Evolutionary conservation across 257 asterid species (phyloP).

Genomic region (Ajuga chamaepitys): DNA sequence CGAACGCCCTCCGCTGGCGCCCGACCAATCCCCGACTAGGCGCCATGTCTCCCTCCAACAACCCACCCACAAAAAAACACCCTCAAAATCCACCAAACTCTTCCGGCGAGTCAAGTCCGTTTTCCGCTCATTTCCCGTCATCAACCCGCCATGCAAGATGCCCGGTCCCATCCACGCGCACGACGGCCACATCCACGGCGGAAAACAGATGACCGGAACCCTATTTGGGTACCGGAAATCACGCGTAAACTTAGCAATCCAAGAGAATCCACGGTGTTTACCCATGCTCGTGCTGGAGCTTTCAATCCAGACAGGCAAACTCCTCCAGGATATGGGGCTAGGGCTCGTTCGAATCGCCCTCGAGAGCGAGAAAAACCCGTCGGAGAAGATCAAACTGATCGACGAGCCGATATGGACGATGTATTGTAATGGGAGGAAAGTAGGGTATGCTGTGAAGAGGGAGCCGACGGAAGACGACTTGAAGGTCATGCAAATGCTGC

Average conservation of each 20-base stretch:
- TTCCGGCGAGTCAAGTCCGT: slow-evolving; percentile 61
- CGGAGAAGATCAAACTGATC: slow-evolving; percentile 54
- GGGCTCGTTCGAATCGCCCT: slow-evolving; percentile 80
- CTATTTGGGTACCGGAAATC: slow-evolving; percentile 67
- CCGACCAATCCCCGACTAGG: slow-evolving; percentile 31
- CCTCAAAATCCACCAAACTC: slow-evolving; percentile 45
- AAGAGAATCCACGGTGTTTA: slow-evolving; percentile 62
- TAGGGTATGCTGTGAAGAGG: slow-evolving; percentile 72
- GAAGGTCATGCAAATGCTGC: slow-evolving; percentile 59
- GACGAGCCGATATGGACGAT: slow-evolving; percentile 90
- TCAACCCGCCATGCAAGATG: slow-evolving; percentile 81
- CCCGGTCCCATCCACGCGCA: slow-evolving; percentile 46
- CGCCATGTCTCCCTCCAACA: slow-evolving; percentile 36
- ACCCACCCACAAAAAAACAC: slow-evolving; percentile 36
- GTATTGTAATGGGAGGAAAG: slow-evolving; percentile 71
- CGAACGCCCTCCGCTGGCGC: slow-evolving; percentile 37
- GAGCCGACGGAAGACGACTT: slow-evolving; percentile 70
- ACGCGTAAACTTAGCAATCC: slow-evolving; percentile 63
- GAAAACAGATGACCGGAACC: slow-evolving; percentile 81
- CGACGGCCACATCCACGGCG: slow-evolving; percentile 67
- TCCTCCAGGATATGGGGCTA: slow-evolving; percentile 82
- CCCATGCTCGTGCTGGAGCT: slow-evolving; percentile 74
- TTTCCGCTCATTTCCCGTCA: slow-evolving; percentile 76
- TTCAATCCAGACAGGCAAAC: slow-evolving; percentile 71
- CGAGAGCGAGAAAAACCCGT: slow-evolving; percentile 60